Evolutionary conservation across 352 stramenopile genomes (phyloP), one percentile per base, ranked within the genome.

Genomic region (Thalassiosira sp.): DNA sequence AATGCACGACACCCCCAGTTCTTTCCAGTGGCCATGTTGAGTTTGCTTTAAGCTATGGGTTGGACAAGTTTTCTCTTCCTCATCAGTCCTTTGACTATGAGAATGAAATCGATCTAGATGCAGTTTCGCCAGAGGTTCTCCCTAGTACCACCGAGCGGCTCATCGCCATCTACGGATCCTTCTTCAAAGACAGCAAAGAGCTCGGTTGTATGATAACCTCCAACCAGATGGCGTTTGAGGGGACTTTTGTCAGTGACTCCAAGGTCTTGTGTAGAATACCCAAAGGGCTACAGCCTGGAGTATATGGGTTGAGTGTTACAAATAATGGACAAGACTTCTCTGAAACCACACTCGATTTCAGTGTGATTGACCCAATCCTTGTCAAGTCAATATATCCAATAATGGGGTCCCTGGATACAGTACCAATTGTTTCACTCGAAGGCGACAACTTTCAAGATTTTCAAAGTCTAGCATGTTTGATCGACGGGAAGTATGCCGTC

Each of bases 321-420:
- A 76, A 69, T 35, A 85, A 85, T 68, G 78, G 72, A 5, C 67
- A 82, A 28, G 78, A 85, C 25, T 79, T 77, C 40, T 73, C 78
- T 25, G 22, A 66, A 53, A 27, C 51, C 8, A 54, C 40, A 24
- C 27, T 82, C 28, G 27, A 51, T 11, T 43, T 85, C 43, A 56
- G 33, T 16, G 61, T 82, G 5, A 61, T 85, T 16, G 72, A 85
- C 52, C 78, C 62, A 40, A 52, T 85, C 18, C 65, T 66, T 16
- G 25, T 85, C 18, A 61, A 72, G 37, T 73, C 53, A 11, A 58
- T 79, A 25, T 27, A 73, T 60, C 71, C 78, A 54, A 43, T 49
- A 3, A 46, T 76, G 11, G 71, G 62, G 49, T 70, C 45, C 25
- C 51, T 15, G 13, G 66, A 78, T 35, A 63, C 45, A 31, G 37